Conservation (phyloP, 2,329 filamentous ascomycete species). For the Falciphora oryzae region DNA sequence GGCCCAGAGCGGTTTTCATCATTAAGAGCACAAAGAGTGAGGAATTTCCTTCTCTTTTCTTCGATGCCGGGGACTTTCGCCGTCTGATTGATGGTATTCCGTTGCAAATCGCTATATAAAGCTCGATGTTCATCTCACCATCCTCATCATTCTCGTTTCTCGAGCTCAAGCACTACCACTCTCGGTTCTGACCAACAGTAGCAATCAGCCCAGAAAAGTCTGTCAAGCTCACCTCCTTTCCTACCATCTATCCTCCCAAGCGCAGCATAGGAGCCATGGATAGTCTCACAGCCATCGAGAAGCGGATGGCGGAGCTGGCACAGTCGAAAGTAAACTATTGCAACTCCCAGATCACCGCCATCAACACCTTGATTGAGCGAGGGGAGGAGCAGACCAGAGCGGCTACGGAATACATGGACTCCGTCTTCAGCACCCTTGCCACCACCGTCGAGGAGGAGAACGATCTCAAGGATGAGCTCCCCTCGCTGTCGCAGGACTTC, state of each 20-base stretch:
- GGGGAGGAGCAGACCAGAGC: not conserved
- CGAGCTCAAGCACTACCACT: too few relatives aligned
- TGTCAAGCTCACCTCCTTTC: not conserved
- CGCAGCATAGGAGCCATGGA: not conserved
- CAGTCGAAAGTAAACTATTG: not conserved
- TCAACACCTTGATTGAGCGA: not conserved
- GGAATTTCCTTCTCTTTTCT: too few relatives aligned
- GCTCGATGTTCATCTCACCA: too few relatives aligned
- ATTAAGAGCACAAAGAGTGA: too few relatives aligned
- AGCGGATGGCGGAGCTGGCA: not conserved
- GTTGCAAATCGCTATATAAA: too few relatives aligned
- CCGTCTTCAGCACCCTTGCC: not conserved
- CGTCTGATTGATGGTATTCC: too few relatives aligned
- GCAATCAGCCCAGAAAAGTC: too few relatives aligned
- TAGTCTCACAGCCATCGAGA: not conserved
- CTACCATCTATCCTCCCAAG: not conserved
- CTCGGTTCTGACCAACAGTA: too few relatives aligned
- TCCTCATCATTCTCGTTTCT: too few relatives aligned
- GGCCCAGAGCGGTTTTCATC: too few relatives aligned
- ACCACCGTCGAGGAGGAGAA: not conserved
- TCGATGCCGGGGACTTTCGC: too few relatives aligned
- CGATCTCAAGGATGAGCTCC: not conserved
- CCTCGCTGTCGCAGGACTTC: not conserved
- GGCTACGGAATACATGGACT: not conserved
- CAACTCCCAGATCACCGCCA: not conserved